Base-by-base conservation (phyloP, 2,329 filamentous ascomycete species). In the Whalleya microplaca region DNA sequence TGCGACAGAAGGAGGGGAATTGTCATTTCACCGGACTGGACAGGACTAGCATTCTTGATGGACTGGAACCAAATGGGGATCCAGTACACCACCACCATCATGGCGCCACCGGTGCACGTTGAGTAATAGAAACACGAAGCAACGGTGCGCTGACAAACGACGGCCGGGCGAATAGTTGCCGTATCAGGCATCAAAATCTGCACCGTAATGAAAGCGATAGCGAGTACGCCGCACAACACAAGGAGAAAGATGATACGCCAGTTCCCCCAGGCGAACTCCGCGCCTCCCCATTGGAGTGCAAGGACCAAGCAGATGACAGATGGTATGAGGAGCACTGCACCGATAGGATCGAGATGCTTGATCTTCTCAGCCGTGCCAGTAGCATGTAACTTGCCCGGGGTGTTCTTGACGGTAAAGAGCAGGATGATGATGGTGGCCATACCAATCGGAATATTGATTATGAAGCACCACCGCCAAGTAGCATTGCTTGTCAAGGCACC, bases 281-380 rank as follows among this genome's bases (percentile, higher is more conserved):
- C 68, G 7, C 74, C 76, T 20, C 75, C 75, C 77, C 77, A 81
- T 56, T 80, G 77, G 2, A 82, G 70, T 5, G 79, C 79, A 6
- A 82, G 67, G 0, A 81, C 61, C 10, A 81, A 72, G 52, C 75
- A 79, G 42, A 80, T 67, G 32, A 79, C 73, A 8, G 74, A 63
- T 3, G 68, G 65, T 37, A 71, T 64, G 48, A 71, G 64, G 23
- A 69, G 48, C 2, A 66, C 40, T 0, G 64, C 67, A 19, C 69
- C 70, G 16, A 67, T 42, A 2, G 64, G 68, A 48, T 71, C 67
- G 45, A 69, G 65, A 41, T 50, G 63, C 55, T 56, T 58, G 8
- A 64, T 12, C 1, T 60, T 37, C 48, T 66, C 57, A 6, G 55
- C 43, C 14, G 48, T 27, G 1, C 49, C 56, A 29, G 48, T 52